Percentiles rank a stretch among this genome's conserved stretches.
These are phyloP conservation scores for Fusarium agapanthi DNA, from an alignment of 2,329 filamentous ascomycete species.

Conservation along the genomic window DNA sequence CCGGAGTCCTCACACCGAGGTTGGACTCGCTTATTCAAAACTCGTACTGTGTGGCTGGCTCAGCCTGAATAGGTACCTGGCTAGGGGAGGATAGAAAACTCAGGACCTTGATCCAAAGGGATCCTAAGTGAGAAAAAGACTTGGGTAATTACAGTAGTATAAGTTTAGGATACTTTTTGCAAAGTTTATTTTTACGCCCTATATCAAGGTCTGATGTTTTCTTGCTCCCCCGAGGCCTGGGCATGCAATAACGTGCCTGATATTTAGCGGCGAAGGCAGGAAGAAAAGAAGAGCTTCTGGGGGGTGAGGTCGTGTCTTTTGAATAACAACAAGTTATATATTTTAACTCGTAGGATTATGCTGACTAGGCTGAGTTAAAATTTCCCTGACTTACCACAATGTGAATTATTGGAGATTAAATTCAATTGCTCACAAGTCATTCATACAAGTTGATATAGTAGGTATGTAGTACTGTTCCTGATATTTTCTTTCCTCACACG, in stretches of 20 bases:
- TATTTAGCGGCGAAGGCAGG: background rate
- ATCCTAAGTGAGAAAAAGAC: too few relatives aligned
- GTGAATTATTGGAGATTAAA: background rate
- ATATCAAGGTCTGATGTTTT: too few relatives aligned
- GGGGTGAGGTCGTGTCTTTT: background rate
- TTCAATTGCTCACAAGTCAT: background rate
- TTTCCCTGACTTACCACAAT: background rate
- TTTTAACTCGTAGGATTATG: background rate
- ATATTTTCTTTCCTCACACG: background rate
- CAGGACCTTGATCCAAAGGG: too few relatives aligned
- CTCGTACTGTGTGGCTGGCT: constrained; percentile 32
- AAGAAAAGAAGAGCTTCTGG: constrained; percentile 17
- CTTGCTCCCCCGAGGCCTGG: too few relatives aligned
- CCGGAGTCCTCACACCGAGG: constrained; percentile 3
- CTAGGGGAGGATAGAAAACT: too few relatives aligned
- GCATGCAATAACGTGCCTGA: constrained; percentile 13
- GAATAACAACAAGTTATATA: background rate
- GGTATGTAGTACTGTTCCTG: background rate
- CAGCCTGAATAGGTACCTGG: background rate
- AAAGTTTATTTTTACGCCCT: too few relatives aligned
- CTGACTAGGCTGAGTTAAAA: background rate
- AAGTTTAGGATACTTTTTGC: too few relatives aligned
- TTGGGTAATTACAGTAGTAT: too few relatives aligned
- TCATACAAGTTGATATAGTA: background rate
- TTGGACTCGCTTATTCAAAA: background rate